phyloP scores from a whole-genome alignment of 2,329 filamentous ascomycete genomes.

The Hysterium pulicare region DNA sequence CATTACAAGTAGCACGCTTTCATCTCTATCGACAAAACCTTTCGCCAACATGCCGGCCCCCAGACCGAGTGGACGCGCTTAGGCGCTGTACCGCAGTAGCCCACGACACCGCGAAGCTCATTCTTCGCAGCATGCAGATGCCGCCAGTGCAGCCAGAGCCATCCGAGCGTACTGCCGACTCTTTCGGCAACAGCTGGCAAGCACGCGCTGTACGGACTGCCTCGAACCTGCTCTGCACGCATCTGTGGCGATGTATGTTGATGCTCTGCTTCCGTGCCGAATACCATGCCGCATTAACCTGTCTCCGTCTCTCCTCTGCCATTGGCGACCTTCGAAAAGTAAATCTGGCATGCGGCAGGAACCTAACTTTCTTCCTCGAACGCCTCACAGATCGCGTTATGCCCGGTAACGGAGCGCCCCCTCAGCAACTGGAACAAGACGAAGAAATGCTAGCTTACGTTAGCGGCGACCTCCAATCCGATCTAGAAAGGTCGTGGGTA shows the following conservation, averaged over 20 bases:
- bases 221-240: constrained; percentile 72
- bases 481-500: constrained; percentile 75
- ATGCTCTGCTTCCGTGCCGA: constrained; percentile 74
- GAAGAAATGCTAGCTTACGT: constrained; percentile 87
- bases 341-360: constrained; percentile 75
- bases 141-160: constrained; percentile 23
- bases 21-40: constrained; percentile 87
- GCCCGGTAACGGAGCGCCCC: constrained; percentile 36
- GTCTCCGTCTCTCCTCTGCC: constrained; percentile 66
- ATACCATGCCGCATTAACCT: constrained; percentile 67
- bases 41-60: constrained; percentile 63
- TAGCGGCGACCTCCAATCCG: constrained; percentile 80
- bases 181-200: constrained; percentile 43
- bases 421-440: constrained; percentile 58
- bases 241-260: constrained; percentile 83
- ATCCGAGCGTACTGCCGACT: not conserved
- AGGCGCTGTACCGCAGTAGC: constrained; percentile 72
- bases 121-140: constrained; percentile 62
- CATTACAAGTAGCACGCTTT: constrained; percentile 79
- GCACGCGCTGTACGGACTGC: constrained; percentile 63
- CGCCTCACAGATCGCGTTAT: constrained; percentile 58
- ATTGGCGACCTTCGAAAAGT: constrained; percentile 70
- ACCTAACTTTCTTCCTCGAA: constrained; percentile 76
- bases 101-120: constrained; percentile 72
- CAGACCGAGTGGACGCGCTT: constrained; percentile 67